Evolutionary conservation across 2,329 filamentous ascomycete species (phyloP).

Genomic region (Aspergillus unguis): DNA sequence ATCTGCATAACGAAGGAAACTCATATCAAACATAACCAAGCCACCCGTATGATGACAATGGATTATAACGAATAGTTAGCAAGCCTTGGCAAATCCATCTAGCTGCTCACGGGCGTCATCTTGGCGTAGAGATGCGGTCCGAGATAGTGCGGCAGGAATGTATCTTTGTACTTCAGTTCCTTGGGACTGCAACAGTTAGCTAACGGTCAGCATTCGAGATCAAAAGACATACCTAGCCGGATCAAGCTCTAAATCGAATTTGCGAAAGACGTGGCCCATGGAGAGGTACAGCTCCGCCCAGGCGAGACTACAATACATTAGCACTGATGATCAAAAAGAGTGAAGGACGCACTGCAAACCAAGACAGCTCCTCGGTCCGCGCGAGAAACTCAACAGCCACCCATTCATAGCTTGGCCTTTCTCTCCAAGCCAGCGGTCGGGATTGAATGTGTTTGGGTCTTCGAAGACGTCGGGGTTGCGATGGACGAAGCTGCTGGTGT

Average conservation of each 20-base stretch:
- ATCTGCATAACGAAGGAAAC: too few relatives aligned
- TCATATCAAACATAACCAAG: too few relatives aligned
- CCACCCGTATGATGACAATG: too few relatives aligned
- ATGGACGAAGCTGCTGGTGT: slow-evolving; percentile 6
- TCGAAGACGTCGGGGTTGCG: slow-evolving; percentile 3
- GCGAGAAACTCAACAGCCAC: slow-evolving; percentile 7
- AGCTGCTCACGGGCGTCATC: background rate
- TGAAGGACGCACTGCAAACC: slow-evolving; percentile 5
- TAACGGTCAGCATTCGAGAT: background rate
- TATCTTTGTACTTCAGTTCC: slow-evolving; percentile 1
- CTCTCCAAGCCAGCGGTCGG: slow-evolving; percentile 10
- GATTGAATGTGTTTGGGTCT: background rate
- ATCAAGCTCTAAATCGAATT: slow-evolving; percentile 8
- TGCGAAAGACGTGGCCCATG: slow-evolving; percentile 3
- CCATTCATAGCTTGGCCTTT: background rate
- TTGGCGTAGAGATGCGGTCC: slow-evolving; percentile 2
- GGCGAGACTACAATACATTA: background rate
- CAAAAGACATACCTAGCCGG: slow-evolving; percentile 1
- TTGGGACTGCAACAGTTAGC: background rate
- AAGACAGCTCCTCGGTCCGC: slow-evolving; percentile 8
- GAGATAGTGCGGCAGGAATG: slow-evolving; percentile 3
- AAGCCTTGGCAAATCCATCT: too few relatives aligned
- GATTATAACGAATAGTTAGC: too few relatives aligned
- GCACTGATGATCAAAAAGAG: background rate
- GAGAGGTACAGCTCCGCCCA: slow-evolving; percentile 7